Evolutionary conservation across 2,329 filamentous ascomycete genomes (phyloP).

Genomic region (Colletotrichum filicis): DNA sequence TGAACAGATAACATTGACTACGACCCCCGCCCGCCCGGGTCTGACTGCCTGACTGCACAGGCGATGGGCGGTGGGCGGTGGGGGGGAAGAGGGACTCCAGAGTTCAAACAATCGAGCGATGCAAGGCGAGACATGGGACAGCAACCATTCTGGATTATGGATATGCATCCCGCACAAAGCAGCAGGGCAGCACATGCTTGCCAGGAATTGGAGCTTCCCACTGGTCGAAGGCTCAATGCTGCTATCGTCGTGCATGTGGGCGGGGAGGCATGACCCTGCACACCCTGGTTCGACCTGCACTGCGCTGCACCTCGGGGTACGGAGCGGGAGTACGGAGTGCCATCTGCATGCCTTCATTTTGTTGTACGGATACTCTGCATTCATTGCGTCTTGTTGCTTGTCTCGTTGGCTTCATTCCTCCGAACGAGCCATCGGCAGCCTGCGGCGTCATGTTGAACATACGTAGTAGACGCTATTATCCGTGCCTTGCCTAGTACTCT

Average conservation of each 20-base stretch:
- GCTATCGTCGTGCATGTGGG: background rate
- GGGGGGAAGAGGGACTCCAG: background rate
- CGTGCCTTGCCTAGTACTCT: background rate
- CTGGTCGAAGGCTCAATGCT: background rate
- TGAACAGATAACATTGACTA: background rate
- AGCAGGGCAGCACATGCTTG: background rate
- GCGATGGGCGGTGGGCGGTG: background rate
- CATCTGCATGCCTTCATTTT: background rate
- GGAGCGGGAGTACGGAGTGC: background rate
- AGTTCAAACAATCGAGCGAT: background rate
- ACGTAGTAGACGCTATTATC: too few species aligned
- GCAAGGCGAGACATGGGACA: background rate
- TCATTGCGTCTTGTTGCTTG: background rate
- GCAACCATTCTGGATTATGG: background rate
- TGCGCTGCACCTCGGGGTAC: background rate
- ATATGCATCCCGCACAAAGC: background rate
- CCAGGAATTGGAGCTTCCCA: constrained; percentile 5
- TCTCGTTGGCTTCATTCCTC: background rate
- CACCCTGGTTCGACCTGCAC: background rate
- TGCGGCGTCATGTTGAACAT: background rate
- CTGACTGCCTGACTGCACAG: background rate
- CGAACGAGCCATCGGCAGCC: background rate
- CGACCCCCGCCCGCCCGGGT: background rate
- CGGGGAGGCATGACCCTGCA: background rate
- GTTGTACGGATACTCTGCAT: background rate